Evolutionary conservation across 768 basidiomycete species (phyloP).

Genomic region (Calocybe cyanea): DNA sequence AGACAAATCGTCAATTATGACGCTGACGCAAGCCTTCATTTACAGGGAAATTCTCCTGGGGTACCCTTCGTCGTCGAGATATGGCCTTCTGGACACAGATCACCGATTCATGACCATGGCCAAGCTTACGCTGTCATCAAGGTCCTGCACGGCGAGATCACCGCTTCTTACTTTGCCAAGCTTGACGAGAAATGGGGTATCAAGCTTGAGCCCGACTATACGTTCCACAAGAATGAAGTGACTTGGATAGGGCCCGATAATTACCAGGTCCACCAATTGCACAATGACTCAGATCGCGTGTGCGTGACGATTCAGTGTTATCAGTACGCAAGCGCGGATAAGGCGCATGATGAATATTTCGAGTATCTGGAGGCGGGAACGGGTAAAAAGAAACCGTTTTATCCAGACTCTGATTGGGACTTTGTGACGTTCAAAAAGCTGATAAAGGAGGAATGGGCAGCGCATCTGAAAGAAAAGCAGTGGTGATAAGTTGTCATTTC

Average conservation of each 20-base stretch:
- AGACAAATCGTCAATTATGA: too few relatives aligned
- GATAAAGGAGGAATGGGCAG: constrained; percentile 11
- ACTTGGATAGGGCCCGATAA: constrained; percentile 4
- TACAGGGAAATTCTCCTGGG: constrained; percentile 21
- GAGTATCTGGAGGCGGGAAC: constrained; percentile 7
- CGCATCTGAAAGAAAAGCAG: constrained; percentile 10
- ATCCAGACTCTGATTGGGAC: constrained; percentile 13
- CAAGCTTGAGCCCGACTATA: constrained; percentile 2
- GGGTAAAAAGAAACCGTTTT: constrained; percentile 9
- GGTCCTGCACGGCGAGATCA: constrained; percentile 19
- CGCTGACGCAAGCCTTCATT: neutral
- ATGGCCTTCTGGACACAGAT: constrained; percentile 19
- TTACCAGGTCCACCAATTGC: constrained; percentile 6
- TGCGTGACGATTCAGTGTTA: constrained; percentile 16
- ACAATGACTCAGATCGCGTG: constrained; percentile 12
- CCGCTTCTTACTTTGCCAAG: constrained; percentile 13
- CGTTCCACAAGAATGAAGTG: constrained; percentile 1
- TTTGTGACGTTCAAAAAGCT: constrained; percentile 10
- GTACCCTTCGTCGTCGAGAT: constrained; percentile 21
- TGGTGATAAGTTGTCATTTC: neutral
- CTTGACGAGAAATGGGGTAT: neutral
- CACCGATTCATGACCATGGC: constrained; percentile 21
- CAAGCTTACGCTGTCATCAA: constrained; percentile 21
- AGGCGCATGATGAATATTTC: constrained; percentile 13
- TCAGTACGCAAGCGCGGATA: constrained; percentile 10